Evolutionary conservation across 2,329 filamentous ascomycete genomes (phyloP), one percentile per base, ranked within the genome.

Genomic region (Tolypocladium tropicale): DNA sequence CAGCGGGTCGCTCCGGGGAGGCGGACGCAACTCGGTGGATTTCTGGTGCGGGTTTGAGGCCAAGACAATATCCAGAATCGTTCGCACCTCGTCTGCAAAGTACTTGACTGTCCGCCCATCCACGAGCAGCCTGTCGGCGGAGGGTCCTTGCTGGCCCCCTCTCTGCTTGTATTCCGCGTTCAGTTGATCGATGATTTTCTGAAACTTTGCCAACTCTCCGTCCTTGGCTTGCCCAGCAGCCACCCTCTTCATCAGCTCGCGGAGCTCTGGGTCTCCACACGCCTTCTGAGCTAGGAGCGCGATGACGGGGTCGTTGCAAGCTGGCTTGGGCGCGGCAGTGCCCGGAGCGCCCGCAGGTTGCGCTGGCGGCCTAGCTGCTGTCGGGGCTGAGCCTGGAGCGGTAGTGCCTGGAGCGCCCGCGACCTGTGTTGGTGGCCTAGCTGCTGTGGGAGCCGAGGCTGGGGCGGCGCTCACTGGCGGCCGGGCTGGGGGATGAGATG

Each of bases 191-290:
- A 94, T 94, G 46, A 94, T 89, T 52, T 78, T 79, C 67, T 94
- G 89, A 62, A 94, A 94, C 59, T 85, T 82, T 51, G 83, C 83
- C 14, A 94, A 73, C 67, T 94, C 88, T 16, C 84, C 80, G 39
- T 83, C 80, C 14, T 81, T 83, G 0, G 89, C 89, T 61, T 86
- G 80, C 1, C 89, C 89, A 32, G 85, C 84, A 0, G 89, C 89
- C 0, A 94, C 89, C 54, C 89, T 83, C 68, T 90, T 90, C 89
- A 94, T 94, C 0, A 94, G 75, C 37, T 87, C 84, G 56, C 90
- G 85, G 11, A 94, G 74, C 55, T 86, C 79, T 0, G 84, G 79
- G 65, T 94, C 87, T 30, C 82, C 83, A 0, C 86, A 88, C 7
- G 89, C 89, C 60, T 83, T 83, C 63, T 89, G 86, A 0, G 89